Evolutionary conservation across 2,329 filamentous ascomycete species (phyloP).

Genomic region (Trichophyton mentagrophytes): DNA sequence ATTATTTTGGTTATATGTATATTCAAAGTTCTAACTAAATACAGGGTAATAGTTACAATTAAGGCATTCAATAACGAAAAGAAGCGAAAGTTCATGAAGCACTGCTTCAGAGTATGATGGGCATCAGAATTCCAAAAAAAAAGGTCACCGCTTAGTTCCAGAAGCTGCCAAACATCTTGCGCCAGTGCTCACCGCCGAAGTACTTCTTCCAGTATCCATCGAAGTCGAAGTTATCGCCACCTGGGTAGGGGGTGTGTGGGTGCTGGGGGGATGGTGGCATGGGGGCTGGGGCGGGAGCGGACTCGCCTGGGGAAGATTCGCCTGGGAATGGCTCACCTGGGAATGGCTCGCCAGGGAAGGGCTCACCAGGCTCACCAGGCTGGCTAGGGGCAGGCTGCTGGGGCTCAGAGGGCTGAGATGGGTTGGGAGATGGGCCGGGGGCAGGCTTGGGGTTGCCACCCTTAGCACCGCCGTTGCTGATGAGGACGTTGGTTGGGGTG

Average conservation of each 20-base stretch:
- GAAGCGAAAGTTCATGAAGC: neutral
- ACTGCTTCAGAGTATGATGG: neutral
- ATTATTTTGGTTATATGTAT: neutral
- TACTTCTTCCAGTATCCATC: neutral
- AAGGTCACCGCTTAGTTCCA: neutral
- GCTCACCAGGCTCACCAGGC: neutral
- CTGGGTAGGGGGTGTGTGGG: neutral
- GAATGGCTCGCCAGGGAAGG: neutral
- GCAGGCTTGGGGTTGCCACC: neutral
- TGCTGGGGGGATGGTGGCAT: neutral
- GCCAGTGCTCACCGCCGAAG: neutral
- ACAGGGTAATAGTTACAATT: neutral
- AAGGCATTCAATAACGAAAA: neutral
- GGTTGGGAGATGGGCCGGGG: neutral
- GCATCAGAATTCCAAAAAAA: neutral
- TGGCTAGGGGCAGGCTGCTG: neutral
- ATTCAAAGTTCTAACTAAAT: neutral
- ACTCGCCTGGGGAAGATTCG: neutral
- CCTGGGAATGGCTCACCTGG: neutral
- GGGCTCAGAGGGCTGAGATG: neutral
- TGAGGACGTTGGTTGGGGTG: slow-evolving; percentile 22
- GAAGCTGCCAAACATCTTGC: neutral
- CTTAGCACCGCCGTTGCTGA: slow-evolving; percentile 15
- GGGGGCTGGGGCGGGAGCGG: neutral
- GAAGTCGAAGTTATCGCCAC: neutral